These are phyloP conservation scores for Collybia sp. DNA, from an alignment of 768 basidiomycete genomes.

Conservation along the genomic window DNA sequence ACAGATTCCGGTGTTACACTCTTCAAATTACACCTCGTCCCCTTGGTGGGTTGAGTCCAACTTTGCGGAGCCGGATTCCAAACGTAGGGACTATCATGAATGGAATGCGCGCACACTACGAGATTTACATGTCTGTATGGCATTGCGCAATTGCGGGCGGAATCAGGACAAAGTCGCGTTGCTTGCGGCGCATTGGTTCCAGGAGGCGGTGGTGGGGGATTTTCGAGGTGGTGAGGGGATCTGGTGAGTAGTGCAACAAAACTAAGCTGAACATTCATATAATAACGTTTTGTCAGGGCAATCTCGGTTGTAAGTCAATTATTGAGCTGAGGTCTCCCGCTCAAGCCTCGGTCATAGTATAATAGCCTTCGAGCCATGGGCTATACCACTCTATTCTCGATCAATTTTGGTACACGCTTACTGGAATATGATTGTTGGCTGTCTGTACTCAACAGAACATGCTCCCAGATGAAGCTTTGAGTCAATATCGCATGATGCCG, in stretches of 20 bases:
- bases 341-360: conserved; percentile 10
- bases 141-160: conserved; percentile 19
- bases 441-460: neutral
- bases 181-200: conserved; percentile 20
- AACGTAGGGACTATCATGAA: conserved; percentile 17
- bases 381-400: conserved; percentile 19
- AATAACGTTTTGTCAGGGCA: neutral
- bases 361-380: conserved; percentile 18
- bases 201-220: conserved; percentile 12
- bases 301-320: too few relatives aligned
- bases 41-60: conserved; percentile 6
- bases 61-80: conserved; percentile 12
- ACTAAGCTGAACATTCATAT: neutral
- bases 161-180: conserved; percentile 30
- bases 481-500: conserved; percentile 25
- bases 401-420: conserved; percentile 9
- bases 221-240: conserved; percentile 23
- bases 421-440: conserved; percentile 5
- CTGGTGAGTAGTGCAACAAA: conserved; percentile 15
- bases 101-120: conserved; percentile 19
- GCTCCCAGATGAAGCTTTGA: conserved; percentile 15
- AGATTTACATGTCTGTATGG: conserved; percentile 22
- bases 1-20: too few relatives aligned
- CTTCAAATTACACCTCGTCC: neutral
- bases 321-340: too few relatives aligned